A percentile compares a stretch with the other conserved stretches of the same genome.
phyloP scores from a whole-genome alignment of 441 rosid genomes.

The Viola pubescens region DNA sequence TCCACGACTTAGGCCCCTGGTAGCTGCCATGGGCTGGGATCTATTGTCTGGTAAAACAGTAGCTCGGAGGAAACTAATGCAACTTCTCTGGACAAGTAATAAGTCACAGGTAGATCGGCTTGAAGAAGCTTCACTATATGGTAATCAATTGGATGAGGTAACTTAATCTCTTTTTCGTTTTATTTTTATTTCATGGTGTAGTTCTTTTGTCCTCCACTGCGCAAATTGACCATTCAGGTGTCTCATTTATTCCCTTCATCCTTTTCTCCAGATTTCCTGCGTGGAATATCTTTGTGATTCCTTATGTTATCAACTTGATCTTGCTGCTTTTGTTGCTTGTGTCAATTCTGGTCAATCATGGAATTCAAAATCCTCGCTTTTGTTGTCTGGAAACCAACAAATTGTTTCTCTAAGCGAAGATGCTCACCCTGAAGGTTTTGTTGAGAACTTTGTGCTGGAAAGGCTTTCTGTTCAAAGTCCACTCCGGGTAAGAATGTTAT shows the following conservation, averaged over 20 bases:
- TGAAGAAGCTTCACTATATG: slow-evolving; percentile 72
- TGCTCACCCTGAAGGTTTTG: slow-evolving; percentile 60
- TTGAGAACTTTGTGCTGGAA: slow-evolving; percentile 92
- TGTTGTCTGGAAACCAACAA: slow-evolving; percentile 53
- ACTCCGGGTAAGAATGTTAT: slow-evolving; percentile 56
- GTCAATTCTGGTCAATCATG: slow-evolving; percentile 82
- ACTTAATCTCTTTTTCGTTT: slow-evolving; percentile 1
- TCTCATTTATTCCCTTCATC: neutral
- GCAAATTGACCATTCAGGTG: neutral
- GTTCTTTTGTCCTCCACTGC: neutral
- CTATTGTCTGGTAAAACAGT: slow-evolving; percentile 67
- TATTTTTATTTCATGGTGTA: neutral
- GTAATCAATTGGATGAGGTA: slow-evolving; percentile 71
- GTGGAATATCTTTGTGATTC: slow-evolving; percentile 83
- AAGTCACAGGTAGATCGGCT: slow-evolving; percentile 56
- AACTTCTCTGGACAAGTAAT: slow-evolving; percentile 65
- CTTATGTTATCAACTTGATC: slow-evolving; percentile 81
- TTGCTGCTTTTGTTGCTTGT: slow-evolving; percentile 83
- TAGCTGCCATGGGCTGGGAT: slow-evolving; percentile 99
- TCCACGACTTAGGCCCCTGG: slow-evolving; percentile 76
- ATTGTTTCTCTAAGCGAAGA: slow-evolving; percentile 38
- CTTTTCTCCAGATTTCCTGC: slow-evolving; percentile 60
- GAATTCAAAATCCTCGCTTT: slow-evolving; percentile 62
- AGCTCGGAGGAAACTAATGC: slow-evolving; percentile 69
- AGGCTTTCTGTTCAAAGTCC: slow-evolving; percentile 96